Percentiles rank a stretch among this genome's conserved stretches.
Conservation (phyloP, 2,329 filamentous ascomycete genomes). For the Corinectria fuckeliana region DNA sequence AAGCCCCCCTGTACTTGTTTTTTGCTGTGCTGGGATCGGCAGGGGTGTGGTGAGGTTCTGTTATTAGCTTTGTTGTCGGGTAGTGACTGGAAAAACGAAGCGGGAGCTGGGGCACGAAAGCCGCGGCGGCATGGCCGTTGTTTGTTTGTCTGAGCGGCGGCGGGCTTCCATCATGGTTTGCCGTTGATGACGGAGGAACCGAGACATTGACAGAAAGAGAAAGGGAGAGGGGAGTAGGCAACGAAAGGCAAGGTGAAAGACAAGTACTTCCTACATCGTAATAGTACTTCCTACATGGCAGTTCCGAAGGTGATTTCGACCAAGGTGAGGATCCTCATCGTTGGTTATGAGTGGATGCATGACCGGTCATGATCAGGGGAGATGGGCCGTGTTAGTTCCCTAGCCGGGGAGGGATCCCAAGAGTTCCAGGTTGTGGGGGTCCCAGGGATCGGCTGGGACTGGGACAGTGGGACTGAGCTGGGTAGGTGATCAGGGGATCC, state of each 20-base stretch:
- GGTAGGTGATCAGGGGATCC: constrained; percentile 25
- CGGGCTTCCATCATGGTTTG: background rate
- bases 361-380: constrained; percentile 8
- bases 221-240: no score
- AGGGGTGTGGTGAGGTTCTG: constrained; percentile 25
- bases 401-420: background rate
- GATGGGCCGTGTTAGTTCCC: background rate
- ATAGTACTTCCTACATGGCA: no score
- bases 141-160: background rate
- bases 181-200: background rate
- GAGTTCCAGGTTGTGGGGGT: constrained; percentile 32
- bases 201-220: background rate
- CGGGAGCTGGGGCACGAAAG: background rate
- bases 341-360: constrained; percentile 6
- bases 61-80: constrained; percentile 15
- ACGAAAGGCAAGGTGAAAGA: no score
- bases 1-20: constrained; percentile 30
- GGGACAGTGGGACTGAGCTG: constrained; percentile 24
- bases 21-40: constrained; percentile 35
- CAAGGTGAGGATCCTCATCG: constrained; percentile 8
- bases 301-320: background rate
- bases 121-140: constrained; percentile 20
- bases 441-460: constrained; percentile 29
- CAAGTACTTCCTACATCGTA: no score
- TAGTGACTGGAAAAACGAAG: background rate